These are phyloP conservation scores for Coemansia sp. DNA, from an alignment of 192 early-diverging fungal species.

Conservation along the genomic window DNA sequence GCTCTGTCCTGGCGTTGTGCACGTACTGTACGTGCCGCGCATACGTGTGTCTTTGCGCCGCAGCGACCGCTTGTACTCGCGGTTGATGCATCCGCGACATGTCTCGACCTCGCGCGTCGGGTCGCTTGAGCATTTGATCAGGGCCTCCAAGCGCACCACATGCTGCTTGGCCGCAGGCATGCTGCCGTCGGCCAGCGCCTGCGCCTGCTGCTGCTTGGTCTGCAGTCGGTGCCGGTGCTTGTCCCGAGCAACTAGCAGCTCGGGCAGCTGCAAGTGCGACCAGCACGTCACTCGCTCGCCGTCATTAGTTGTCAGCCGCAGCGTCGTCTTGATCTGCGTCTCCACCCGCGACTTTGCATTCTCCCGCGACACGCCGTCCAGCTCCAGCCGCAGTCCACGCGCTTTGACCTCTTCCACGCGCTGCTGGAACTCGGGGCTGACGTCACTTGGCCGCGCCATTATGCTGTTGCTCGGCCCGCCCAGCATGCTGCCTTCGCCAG, in stretches of 20 bases:
- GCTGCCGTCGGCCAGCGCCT: constrained; percentile 34
- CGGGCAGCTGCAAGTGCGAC: constrained; percentile 83
- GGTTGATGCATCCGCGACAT: constrained; percentile 79
- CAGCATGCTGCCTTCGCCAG: constrained; percentile 4
- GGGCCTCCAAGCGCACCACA: constrained; percentile 74
- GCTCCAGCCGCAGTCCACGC: constrained; percentile 33
- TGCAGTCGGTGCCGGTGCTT: constrained; percentile 61
- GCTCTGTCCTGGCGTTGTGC: constrained; percentile 60
- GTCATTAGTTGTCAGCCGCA: constrained; percentile 71
- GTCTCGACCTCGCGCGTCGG: constrained; percentile 71
- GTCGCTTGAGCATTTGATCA: constrained; percentile 84
- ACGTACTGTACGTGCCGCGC: constrained; percentile 47
- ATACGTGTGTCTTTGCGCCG: constrained; percentile 55
- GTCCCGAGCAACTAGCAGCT: constrained; percentile 79
- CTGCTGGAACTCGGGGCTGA: constrained; percentile 30
- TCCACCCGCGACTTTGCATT: constrained; percentile 87
- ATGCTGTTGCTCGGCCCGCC: constrained; percentile 17
- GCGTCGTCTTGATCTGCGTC: constrained; percentile 90
- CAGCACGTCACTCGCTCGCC: constrained; percentile 74
- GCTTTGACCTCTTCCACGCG: constrained; percentile 42
- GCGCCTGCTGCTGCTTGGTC: constrained; percentile 14
- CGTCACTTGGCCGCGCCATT: constrained; percentile 18
- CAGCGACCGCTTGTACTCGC: constrained; percentile 76
- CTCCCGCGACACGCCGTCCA: constrained; percentile 50
- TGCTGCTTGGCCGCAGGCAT: constrained; percentile 52